Percentiles rank a stretch among this genome's conserved stretches.
These are phyloP conservation scores for Boletus speciosus DNA, from an alignment of 768 basidiomycete species.

Conservation along the genomic window DNA sequence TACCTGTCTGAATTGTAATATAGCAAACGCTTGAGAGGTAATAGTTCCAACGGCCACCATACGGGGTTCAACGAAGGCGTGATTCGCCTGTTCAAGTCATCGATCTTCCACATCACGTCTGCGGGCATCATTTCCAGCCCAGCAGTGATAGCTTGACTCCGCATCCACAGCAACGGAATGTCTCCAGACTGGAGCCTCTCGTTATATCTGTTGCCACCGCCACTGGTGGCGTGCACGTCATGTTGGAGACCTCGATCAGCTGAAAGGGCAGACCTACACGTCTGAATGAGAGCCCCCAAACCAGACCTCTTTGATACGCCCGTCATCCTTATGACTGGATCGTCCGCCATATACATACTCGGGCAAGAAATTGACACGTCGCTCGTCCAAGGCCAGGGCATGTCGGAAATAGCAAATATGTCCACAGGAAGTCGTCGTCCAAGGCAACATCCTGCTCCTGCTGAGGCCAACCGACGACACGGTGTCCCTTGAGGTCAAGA, in stretches of 20 bases:
- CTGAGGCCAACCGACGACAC: constrained; percentile 44
- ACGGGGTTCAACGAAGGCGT: constrained; percentile 9
- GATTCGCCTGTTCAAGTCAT: constrained; percentile 24
- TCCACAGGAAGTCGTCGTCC: constrained; percentile 26
- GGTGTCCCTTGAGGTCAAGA: constrained; percentile 36
- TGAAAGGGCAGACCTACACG: constrained; percentile 27
- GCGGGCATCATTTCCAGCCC: constrained; percentile 21
- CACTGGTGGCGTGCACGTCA: constrained; percentile 14
- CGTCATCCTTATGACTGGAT: constrained; percentile 9
- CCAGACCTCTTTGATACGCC: constrained; percentile 40
- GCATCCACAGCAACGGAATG: constrained; percentile 32
- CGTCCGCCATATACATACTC: constrained; percentile 37
- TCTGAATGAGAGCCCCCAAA: constrained; percentile 41
- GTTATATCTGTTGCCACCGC: constrained; percentile 29
- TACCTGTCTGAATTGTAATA: constrained; percentile 27
- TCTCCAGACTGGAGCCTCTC: constrained; percentile 27
- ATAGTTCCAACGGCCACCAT: constrained; percentile 27
- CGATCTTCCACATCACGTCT: constrained; percentile 28
- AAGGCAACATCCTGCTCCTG: constrained; percentile 31
- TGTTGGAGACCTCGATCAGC: neutral
- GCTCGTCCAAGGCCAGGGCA: constrained; percentile 46
- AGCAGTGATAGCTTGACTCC: constrained; percentile 26
- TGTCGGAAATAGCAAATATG: constrained; percentile 44
- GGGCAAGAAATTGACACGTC: constrained; percentile 46
- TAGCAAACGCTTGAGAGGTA: constrained; percentile 25